Base-by-base conservation (phyloP, 345 rosid species). In the Linum tenue region DNA sequence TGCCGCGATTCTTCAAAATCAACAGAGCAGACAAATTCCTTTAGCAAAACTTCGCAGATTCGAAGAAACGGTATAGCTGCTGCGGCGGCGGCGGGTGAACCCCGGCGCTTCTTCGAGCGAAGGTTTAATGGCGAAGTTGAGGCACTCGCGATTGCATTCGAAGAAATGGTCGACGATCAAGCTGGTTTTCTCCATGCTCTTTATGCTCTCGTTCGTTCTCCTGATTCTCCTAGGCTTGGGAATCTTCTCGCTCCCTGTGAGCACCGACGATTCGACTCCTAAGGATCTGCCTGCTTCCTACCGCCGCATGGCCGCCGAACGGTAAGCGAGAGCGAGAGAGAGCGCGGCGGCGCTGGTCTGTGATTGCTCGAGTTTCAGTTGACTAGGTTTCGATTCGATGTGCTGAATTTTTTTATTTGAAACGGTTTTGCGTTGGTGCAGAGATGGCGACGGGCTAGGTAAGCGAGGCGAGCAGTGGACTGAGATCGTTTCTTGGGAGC, bases 401-500 rank as follows among this genome's bases (percentile, higher is more conserved):
- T 22, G 56, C 31, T 7, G 9, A 1, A 59, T 37, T 53, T 59
- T 6, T 58, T 10, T 22, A 1, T 41, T 41, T 41, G 8, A 5
- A 67, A 7, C 55, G 15, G 43, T 16, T 63, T 40, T 70, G 62
- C 66, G 69, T 37, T 63, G 65, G 43, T 74, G 75, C 80, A 87
- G 97, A 62, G 60, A 69, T 39, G 72, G 75, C 37, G 74, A 73
- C 37, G 86, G 81, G 67, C 64, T 79, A 76, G 89, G 87, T 70
- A 69, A 72, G 69, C 85, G 87, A 81, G 86, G 80, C 55, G 84
- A 85, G 72, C 90, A 86, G 75, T 86, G 96, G 98, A 90, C 91
- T 35, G 90, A 92, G 80, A 79, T 92, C 63, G 70, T 90, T 59
- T 82, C 98, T 14, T 90, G 97, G 96, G 96, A 90, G 76, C 98